phyloP scores from a whole-genome alignment of 768 basidiomycete species.

The Asterophora lycoperdoides region DNA sequence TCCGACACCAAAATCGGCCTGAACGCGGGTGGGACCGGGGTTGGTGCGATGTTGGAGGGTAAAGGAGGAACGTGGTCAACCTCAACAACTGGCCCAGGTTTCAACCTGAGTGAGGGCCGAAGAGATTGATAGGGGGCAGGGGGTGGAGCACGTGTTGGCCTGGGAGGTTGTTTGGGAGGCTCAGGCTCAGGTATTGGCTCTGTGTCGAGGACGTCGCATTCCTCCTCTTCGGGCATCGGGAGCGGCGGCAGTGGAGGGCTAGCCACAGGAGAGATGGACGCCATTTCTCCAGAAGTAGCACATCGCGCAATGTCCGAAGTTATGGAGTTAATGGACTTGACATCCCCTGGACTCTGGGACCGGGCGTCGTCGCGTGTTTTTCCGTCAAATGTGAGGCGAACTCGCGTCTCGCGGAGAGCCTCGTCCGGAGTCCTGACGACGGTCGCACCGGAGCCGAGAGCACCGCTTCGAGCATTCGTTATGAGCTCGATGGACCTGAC shows the following conservation, averaged over 20 bases:
- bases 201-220: constrained; percentile 23
- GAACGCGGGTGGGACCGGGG: constrained; percentile 55
- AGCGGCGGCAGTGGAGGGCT: constrained; percentile 57
- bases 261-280: constrained; percentile 29
- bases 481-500: constrained; percentile 36
- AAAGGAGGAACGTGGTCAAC: constrained; percentile 45
- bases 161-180: constrained; percentile 30
- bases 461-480: constrained; percentile 39
- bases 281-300: constrained; percentile 11
- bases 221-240: constrained; percentile 35
- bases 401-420: constrained; percentile 52
- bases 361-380: constrained; percentile 15
- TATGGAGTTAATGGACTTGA: constrained; percentile 8
- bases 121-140: constrained; percentile 20
- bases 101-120: constrained; percentile 37
- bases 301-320: constrained; percentile 8
- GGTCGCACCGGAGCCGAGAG: constrained; percentile 67
- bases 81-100: constrained; percentile 31
- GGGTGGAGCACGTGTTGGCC: constrained; percentile 25
- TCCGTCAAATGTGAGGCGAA: constrained; percentile 35
- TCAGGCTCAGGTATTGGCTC: not conserved
- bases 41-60: constrained; percentile 39
- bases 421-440: constrained; percentile 80
- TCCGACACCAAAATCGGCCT: constrained; percentile 62
- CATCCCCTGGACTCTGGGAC: constrained; percentile 3